Percentiles rank a stretch among this genome's conserved stretches.
These are phyloP conservation scores for Phytopythium kandeliae DNA, from an alignment of 352 stramenopile genomes.

Conservation along the genomic window DNA sequence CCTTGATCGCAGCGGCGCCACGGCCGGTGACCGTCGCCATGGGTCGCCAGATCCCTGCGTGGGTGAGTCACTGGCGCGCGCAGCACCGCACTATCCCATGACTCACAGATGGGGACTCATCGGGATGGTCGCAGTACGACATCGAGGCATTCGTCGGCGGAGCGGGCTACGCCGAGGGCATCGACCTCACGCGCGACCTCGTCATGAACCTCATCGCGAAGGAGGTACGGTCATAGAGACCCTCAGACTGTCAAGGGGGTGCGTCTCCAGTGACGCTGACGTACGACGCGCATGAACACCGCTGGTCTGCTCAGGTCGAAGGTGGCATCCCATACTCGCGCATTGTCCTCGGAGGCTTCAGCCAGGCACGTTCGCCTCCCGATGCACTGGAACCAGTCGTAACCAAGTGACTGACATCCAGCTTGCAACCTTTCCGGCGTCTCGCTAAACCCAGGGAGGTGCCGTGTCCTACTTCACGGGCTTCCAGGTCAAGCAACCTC, in stretches of 20 bases:
- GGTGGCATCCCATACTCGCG: constrained; percentile 74
- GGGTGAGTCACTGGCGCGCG: constrained; percentile 30
- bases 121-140: constrained; percentile 65
- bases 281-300: constrained; percentile 7
- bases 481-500: constrained; percentile 49
- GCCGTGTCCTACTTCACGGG: constrained; percentile 83
- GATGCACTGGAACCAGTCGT: background rate
- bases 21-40: constrained; percentile 92
- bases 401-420: background rate
- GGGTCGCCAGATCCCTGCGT: constrained; percentile 89
- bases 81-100: background rate
- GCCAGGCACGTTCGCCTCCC: constrained; percentile 43
- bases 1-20: constrained; percentile 45
- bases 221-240: constrained; percentile 10
- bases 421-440: background rate
- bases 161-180: constrained; percentile 85
- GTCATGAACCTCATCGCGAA: constrained; percentile 76
- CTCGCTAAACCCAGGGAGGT: constrained; percentile 41
- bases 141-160: constrained; percentile 89
- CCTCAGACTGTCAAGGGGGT: too few relatives aligned
- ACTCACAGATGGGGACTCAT: background rate
- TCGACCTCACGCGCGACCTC: constrained; percentile 63
- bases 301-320: constrained; percentile 13
- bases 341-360: constrained; percentile 93
- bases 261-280: too few relatives aligned